Evolutionary conservation across 352 stramenopile genomes (phyloP), one percentile per base, ranked within the genome.

Genomic region (Phytophthora sojae): DNA sequence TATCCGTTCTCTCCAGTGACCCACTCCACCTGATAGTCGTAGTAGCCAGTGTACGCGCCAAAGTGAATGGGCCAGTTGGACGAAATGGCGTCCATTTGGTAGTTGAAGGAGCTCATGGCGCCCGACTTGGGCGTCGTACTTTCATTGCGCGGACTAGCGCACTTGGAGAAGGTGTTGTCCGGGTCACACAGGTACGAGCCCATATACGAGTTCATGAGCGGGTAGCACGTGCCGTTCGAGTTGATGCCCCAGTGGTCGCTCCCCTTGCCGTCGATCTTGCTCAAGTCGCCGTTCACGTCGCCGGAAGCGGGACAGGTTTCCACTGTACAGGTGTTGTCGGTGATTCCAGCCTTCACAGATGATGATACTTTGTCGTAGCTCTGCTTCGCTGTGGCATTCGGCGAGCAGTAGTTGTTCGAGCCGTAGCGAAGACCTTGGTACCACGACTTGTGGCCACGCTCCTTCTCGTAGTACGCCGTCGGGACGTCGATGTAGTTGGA

Each of bases 11-110:
- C 60, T 19, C 83, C 83, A 4, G 79, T 91, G 50, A 91, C 79
- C 84, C 84, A 92, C 65, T 92, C 84, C 21, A 92, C 21, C 50
- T 90, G 82, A 54, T 92, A 92, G 23, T 76, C 64, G 15, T 86
- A 45, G 53, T 71, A 92, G n/a, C 78, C 77, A 12, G 65, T 71
- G 69, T 92, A 90, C 1, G 79, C 84, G 0, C 74, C 81, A 11
- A 90, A 56, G 32, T 86, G 82, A 17, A 92, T 72, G 4, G 71
- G 73, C 85, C 82, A 92, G 64, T 92, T 91, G 37, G 82, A 76
- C n/a, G 82, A 92, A 47, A 92, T 89, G 19, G 61, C 61, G 6
- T 69, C 61, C 61, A 69, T 69, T 32, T 69, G 51, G 21, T 69
- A 69, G 52, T 62, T 84, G 67, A 91, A 91, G 15, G 59, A 11